Evolutionary conservation across 805 yeast genomes (phyloP).

Genomic region (Saccharomycopsis oosterbeekiorum): DNA sequence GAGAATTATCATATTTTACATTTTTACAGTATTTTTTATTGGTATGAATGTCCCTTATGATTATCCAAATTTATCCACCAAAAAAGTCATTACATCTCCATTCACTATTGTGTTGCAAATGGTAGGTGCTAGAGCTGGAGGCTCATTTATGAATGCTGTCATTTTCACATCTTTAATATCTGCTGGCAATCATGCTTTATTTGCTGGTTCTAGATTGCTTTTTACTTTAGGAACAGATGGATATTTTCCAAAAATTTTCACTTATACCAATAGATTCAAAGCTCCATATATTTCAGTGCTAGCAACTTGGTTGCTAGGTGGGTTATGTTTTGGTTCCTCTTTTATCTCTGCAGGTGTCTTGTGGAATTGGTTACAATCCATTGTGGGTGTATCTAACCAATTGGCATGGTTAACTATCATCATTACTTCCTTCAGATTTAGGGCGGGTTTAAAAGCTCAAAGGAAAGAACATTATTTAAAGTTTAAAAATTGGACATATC

Average conservation of each 20-base stretch:
- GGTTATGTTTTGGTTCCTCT: conserved; percentile 51
- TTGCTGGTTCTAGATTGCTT: conserved; percentile 40
- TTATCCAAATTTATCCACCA: conserved; percentile 34
- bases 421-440: conserved; percentile 39
- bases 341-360: conserved; percentile 44
- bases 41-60: conserved; percentile 52
- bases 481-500: conserved; percentile 42
- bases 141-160: conserved; percentile 41
- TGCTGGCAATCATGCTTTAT: conserved; percentile 46
- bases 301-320: conserved; percentile 44
- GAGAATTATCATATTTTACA: conserved; percentile 49
- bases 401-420: conserved; percentile 42
- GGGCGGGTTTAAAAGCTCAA: conserved; percentile 36
- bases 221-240: conserved; percentile 43
- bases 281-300: conserved; percentile 42
- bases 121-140: conserved; percentile 45
- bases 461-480: conserved; percentile 30
- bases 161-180: conserved; percentile 46
- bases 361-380: conserved; percentile 44
- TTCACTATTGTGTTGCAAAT: conserved; percentile 38
- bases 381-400: conserved; percentile 45
- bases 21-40: conserved; percentile 45
- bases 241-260: conserved; percentile 34
- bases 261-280: conserved; percentile 33
- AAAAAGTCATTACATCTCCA: conserved; percentile 32